Evolutionary conservation across 108 stramenopile species (phyloP).

Genomic region (Nannochloropsis oceanica): DNA sequence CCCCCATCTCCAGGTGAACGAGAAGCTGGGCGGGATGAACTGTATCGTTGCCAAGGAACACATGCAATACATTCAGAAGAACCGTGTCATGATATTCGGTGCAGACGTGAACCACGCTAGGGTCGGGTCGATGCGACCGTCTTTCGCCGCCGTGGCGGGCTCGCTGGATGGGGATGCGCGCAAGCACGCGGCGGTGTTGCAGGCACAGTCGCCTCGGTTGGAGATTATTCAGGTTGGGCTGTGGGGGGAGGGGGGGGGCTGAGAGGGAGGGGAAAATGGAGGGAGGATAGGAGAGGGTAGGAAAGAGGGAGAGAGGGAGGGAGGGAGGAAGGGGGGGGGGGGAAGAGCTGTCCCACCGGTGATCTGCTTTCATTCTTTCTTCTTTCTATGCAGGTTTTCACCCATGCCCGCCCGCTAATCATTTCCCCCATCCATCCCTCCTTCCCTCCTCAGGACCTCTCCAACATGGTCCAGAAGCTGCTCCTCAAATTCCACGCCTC

Average conservation of each 20-base stretch:
- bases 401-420: not conserved
- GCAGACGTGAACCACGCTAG: slow-evolving; percentile 36
- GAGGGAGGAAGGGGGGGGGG: too few species aligned
- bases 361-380: too few species aligned
- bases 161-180: slow-evolving; percentile 21
- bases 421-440: not conserved
- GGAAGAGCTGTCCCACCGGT: too few species aligned
- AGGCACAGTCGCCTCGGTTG: slow-evolving; percentile 24
- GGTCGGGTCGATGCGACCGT: slow-evolving; percentile 13
- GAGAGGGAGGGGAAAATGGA: too few species aligned
- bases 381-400: too few species aligned
- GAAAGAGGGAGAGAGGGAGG: not conserved
- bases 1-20: not conserved
- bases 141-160: slow-evolving; percentile 25
- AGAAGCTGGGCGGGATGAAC: not conserved
- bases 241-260: too few species aligned
- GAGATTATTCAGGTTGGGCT: slow-evolving; percentile 36
- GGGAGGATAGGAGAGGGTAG: too few species aligned
- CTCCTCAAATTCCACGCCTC: slow-evolving; percentile 7
- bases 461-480: slow-evolving; percentile 14
- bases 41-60: not conserved
- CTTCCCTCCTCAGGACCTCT: slow-evolving; percentile 6
- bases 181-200: slow-evolving; percentile 9
- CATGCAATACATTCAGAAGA: not conserved
- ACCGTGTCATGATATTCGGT: not conserved